Evolutionary conservation across 257 asterid genomes (phyloP).

Genomic region (Scutellaria baicalensis): DNA sequence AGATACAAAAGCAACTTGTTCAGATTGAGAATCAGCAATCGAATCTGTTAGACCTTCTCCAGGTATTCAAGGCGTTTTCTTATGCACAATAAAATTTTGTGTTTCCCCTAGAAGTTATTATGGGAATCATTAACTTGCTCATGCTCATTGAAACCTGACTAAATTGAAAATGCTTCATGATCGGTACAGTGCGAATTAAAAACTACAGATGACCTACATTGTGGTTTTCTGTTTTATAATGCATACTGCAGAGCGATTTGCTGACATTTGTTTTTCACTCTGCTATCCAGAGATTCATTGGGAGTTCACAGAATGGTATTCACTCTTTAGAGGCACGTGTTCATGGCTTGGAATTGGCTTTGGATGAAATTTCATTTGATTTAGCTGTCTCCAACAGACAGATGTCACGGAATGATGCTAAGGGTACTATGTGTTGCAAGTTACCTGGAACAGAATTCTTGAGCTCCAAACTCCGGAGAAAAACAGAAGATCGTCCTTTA

Average conservation of each 20-base stretch:
- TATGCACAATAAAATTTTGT: background rate
- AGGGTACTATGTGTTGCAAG: slow-evolving; percentile 37
- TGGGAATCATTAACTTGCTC: no score
- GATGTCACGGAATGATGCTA: slow-evolving; percentile 31
- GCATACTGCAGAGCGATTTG: background rate
- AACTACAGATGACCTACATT: no score
- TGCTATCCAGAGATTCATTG: slow-evolving; percentile 49
- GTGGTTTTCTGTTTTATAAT: no score
- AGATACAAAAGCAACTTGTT: slow-evolving; percentile 64
- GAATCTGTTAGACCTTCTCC: slow-evolving; percentile 60
- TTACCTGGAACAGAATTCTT: slow-evolving; percentile 62
- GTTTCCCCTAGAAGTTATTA: no score
- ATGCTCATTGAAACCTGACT: no score
- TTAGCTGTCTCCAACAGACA: slow-evolving; percentile 53
- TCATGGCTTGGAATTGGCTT: slow-evolving; percentile 63
- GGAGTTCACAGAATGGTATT: slow-evolving; percentile 70
- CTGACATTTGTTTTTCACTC: background rate
- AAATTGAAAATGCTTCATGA: background rate
- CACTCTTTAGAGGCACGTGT: slow-evolving; percentile 68
- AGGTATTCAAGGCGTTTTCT: slow-evolving; percentile 34
- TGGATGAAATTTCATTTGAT: slow-evolving; percentile 76
- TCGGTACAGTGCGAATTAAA: no score
- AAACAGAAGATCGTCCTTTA: slow-evolving; percentile 28
- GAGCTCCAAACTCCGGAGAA: slow-evolving; percentile 60
- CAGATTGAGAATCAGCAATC: slow-evolving; percentile 83